Evolutionary conservation across 805 yeast genomes (phyloP).

Genomic region (Monosporozyma solicola): DNA sequence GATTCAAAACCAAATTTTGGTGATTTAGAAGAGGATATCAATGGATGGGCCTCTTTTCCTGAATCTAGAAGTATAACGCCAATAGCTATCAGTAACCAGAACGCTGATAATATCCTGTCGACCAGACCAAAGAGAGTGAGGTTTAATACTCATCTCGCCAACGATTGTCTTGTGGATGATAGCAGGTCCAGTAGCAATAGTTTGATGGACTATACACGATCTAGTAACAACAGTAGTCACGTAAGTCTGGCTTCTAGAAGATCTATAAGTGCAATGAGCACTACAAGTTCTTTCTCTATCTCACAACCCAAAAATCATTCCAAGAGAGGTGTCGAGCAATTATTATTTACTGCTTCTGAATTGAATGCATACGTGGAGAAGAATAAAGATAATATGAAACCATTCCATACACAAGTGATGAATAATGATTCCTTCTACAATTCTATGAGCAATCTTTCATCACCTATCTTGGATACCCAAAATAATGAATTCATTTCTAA

Average conservation of each 20-base stretch:
- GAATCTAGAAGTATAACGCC: neutral
- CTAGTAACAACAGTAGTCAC: neutral
- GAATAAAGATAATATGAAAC: constrained; percentile 20
- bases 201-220: neutral
- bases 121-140: neutral
- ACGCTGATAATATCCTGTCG: neutral
- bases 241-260: constrained; percentile 3
- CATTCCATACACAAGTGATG: constrained; percentile 15
- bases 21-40: neutral
- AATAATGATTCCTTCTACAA: constrained; percentile 1
- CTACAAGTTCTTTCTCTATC: neutral
- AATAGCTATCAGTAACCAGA: neutral
- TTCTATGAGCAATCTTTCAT: neutral
- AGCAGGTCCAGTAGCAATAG: neutral
- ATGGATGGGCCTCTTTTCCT: neutral
- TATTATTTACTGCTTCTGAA: constrained; percentile 23
- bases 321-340: constrained; percentile 19
- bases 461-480: neutral
- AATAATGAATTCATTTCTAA: constrained; percentile 20
- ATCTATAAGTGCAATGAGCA: neutral
- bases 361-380: constrained; percentile 20
- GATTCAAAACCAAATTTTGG: neutral
- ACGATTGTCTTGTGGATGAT: neutral
- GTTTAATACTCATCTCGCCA: neutral
- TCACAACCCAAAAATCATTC: neutral